phyloP scores from a whole-genome alignment of 495 filamentous ascomycete species.

The Penicillium ucsense region DNA sequence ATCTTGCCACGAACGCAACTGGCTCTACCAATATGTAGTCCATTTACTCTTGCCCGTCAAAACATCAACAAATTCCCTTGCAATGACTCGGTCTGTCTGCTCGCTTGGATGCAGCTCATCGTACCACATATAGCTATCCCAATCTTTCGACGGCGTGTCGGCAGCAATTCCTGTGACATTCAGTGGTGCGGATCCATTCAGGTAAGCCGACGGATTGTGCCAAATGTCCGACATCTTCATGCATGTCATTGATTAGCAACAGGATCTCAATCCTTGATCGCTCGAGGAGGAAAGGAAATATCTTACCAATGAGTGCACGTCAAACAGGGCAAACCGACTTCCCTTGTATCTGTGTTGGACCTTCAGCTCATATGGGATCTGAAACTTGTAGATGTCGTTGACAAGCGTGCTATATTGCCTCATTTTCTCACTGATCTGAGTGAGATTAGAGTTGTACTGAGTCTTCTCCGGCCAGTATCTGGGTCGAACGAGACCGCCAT shows the following conservation, averaged over 20 bases:
- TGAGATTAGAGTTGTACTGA: not conserved
- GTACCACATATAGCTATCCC: conserved; percentile 1
- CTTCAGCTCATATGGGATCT: not conserved
- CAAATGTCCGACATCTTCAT: not conserved
- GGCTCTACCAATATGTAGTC: not conserved
- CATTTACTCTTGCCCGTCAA: not conserved
- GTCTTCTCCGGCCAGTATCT: not conserved
- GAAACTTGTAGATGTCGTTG: not conserved
- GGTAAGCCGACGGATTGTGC: not conserved
- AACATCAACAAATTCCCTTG: not conserved
- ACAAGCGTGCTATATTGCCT: not conserved
- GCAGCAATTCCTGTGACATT: not conserved
- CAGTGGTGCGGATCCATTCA: not conserved
- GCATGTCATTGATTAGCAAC: too few species aligned
- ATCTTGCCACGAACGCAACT: too few species aligned
- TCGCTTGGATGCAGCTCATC: not conserved
- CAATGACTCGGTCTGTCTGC: not conserved
- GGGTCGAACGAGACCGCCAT: not conserved
- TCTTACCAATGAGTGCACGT: not conserved
- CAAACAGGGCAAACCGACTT: not conserved
- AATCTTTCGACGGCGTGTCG: not conserved
- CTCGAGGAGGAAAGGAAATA: too few species aligned
- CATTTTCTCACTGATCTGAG: not conserved
- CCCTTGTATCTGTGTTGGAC: not conserved
- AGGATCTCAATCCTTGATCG: too few species aligned